Base-by-base conservation (phyloP, 306 rosid genomes). In the Cercis canadensis region DNA sequence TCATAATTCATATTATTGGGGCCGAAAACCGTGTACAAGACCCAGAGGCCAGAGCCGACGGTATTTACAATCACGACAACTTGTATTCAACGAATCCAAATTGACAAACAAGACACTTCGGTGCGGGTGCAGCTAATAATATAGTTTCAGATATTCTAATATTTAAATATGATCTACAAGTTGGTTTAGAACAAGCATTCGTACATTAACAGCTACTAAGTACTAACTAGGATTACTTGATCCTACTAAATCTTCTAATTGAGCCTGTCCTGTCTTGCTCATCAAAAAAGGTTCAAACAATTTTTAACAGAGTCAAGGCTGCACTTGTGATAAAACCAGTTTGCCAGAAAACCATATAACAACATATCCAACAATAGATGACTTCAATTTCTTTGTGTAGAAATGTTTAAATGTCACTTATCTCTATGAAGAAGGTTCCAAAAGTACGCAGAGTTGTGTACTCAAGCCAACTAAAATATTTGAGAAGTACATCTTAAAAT, bases 401-500 rank as follows among this genome's bases (percentile, higher is more conserved):
- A 47, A 31, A 19, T 46, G 19, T 2, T 49, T 33, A 43, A 17
- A 49, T 81, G 46, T 67, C 34, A 50, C 29, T 24, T 24, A 59
- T 53, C 62, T 40, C 43, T 47, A 32, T 24, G 6, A 55, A 47
- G 55, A 65, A 75, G 31, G 32, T 65, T 32, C 66, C 39, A 61
- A 49, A 73, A 41, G 39, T 34, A 11, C 12, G 7, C 24, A 15
- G 36, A 70, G 19, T n/a, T n/a, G n/a, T n/a, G n/a, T 34, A 45
- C 49, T 50, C 46, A 50, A 67, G 52, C 65, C 76, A 57, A 53
- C 43, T 21, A 17, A 17, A 72, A 64, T 31, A 49, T 52, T 68
- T 65, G 18, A 14, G 64, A 63, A 68, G 0, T 18, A 33, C n/a
- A n/a, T n/a, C n/a, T n/a, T n/a, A n/a, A n/a, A n/a, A n/a, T n/a